These are phyloP conservation scores for Mycena citricolor DNA, from an alignment of 1,284 basidiomycete genomes.

Conservation along the genomic window DNA sequence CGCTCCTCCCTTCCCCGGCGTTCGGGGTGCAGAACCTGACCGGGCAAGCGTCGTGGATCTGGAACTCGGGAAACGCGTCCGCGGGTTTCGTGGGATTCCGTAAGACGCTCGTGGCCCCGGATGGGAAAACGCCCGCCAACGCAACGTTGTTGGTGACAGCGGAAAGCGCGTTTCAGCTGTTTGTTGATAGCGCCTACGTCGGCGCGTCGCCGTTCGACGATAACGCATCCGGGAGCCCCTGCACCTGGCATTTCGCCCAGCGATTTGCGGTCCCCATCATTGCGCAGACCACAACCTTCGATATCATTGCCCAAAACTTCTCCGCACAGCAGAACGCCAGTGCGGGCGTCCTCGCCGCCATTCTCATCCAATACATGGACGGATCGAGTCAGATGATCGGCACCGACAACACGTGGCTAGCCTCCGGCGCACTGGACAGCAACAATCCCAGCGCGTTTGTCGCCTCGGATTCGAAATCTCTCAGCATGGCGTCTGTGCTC, in stretches of 20 bases:
- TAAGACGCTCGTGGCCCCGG: slow-evolving; percentile 5
- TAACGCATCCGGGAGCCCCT: background rate
- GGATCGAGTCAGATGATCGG: slow-evolving; percentile 1
- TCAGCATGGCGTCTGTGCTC: slow-evolving; percentile 3
- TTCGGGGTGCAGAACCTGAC: too few species aligned
- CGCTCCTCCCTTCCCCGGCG: background rate
- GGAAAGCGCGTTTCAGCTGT: slow-evolving; percentile 13
- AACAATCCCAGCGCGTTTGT: slow-evolving; percentile 2
- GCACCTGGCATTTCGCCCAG: slow-evolving; percentile 1
- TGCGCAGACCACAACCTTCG: slow-evolving; percentile 8
- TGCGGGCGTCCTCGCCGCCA: slow-evolving; percentile 13
- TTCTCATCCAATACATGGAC: slow-evolving; percentile 10
- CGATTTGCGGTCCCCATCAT: background rate
- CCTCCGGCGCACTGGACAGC: background rate
- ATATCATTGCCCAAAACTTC: slow-evolving; percentile 14
- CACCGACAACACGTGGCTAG: slow-evolving; percentile 15
- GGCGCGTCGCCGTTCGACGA: slow-evolving; percentile 9
- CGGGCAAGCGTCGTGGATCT: slow-evolving; percentile 10
- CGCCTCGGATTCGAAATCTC: background rate
- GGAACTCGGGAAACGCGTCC: slow-evolving; percentile 6
- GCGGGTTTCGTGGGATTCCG: slow-evolving; percentile 15
- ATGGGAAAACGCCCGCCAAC: slow-evolving; percentile 5
- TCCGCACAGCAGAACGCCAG: background rate
- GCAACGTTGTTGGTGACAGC: slow-evolving; percentile 8
- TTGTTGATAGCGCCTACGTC: slow-evolving; percentile 14